A percentile compares a stretch with the other conserved stretches of the same genome.
Evolutionary conservation across 108 stramenopile genomes (phyloP).

Genomic region (Skeletonema grethae): DNA sequence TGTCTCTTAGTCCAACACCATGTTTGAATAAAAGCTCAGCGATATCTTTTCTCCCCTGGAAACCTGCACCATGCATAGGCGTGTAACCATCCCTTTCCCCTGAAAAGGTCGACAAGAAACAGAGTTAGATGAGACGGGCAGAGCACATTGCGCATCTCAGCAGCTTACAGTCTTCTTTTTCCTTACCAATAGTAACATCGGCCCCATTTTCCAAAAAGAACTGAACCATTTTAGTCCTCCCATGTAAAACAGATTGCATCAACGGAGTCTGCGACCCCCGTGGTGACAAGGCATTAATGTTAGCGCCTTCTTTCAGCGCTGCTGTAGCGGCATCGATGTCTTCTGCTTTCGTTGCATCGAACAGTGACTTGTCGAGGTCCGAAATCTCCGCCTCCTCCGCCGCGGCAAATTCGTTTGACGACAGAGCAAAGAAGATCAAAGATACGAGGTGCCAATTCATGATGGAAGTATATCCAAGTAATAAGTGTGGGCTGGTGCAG

Average conservation of each 20-base stretch:
- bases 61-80: conserved; percentile 43
- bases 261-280: conserved; percentile 39
- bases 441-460: background rate
- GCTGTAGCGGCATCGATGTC: conserved; percentile 17
- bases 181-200: conserved; percentile 17
- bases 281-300: conserved; percentile 29
- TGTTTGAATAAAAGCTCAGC: conserved; percentile 26
- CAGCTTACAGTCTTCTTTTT: too few species aligned
- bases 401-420: background rate
- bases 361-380: conserved; percentile 15
- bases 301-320: conserved; percentile 32
- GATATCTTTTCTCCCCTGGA: conserved; percentile 38
- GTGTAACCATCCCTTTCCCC: conserved; percentile 46
- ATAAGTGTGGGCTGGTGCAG: too few species aligned
- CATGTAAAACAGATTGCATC: conserved; percentile 41
- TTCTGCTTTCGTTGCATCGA: conserved; percentile 27
- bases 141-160: too few species aligned
- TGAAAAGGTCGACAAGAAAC: too few species aligned
- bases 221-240: conserved; percentile 27
- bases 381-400: background rate
- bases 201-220: conserved; percentile 42
- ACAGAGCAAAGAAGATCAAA: background rate
- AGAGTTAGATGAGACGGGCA: too few species aligned
- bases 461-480: background rate
- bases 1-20: conserved; percentile 36